Conservation (phyloP, 2,329 filamentous ascomycete genomes). For the Purpureocillium takamizusanense region DNA sequence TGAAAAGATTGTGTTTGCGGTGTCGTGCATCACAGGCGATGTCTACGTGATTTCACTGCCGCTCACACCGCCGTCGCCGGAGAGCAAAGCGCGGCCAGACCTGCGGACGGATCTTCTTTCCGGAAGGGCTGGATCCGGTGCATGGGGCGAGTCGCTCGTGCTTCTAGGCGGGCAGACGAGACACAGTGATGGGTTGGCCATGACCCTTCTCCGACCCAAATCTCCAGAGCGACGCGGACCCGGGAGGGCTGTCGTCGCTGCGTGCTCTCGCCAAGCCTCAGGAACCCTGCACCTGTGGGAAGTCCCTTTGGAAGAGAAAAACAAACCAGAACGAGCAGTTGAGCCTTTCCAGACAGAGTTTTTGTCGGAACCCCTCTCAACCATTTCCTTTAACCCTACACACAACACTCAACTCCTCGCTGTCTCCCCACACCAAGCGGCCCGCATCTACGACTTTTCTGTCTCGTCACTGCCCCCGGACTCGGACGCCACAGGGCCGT, state of each 20-base stretch:
- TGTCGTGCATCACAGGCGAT: constrained; percentile 48
- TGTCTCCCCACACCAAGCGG: constrained; percentile 44
- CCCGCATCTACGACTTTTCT: constrained; percentile 54
- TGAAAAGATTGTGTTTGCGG: constrained; percentile 51
- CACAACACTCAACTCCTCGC: constrained; percentile 49
- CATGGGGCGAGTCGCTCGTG: constrained; percentile 53
- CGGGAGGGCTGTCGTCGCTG: constrained; percentile 45
- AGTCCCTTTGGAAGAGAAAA: constrained; percentile 36
- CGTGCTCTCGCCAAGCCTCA: constrained; percentile 49
- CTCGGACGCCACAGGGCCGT: constrained; percentile 39
- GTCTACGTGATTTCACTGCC: constrained; percentile 51
- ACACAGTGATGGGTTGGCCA: constrained; percentile 44
- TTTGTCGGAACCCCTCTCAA: constrained; percentile 42
- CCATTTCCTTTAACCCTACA: constrained; percentile 52
- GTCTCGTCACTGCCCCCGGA: constrained; percentile 42
- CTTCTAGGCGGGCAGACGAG: constrained; percentile 44
- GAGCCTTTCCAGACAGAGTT: constrained; percentile 53
- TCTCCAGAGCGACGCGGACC: constrained; percentile 26
- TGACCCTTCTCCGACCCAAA: constrained; percentile 39
- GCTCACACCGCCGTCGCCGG: constrained; percentile 50
- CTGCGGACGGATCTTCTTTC: constrained; percentile 41
- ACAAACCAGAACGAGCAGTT: constrained; percentile 17
- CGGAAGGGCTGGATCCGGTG: constrained; percentile 47
- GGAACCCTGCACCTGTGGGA: constrained; percentile 52
- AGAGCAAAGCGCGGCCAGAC: constrained; percentile 47